These are phyloP conservation scores for Entomortierella beljakovae DNA, from an alignment of 192 early-diverging fungal genomes.

Conservation along the genomic window DNA sequence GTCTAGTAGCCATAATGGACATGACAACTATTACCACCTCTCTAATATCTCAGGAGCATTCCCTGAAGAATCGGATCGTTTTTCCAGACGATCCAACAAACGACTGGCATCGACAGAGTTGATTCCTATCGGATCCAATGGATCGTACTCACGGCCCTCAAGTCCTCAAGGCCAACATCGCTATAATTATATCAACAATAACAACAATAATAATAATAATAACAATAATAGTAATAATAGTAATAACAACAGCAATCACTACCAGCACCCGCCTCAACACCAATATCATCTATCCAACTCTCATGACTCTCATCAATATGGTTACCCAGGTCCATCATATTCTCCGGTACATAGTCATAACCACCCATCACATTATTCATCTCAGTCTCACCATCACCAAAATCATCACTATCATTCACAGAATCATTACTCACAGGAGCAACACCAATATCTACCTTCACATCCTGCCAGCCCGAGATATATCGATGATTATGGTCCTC, in stretches of 20 bases:
- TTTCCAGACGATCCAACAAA: slow-evolving; percentile 22
- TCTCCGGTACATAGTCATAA: background rate
- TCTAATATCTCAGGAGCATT: background rate
- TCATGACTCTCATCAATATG: slow-evolving; percentile 12
- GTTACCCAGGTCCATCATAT: background rate
- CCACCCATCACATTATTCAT: background rate
- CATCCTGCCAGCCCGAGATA: slow-evolving; percentile 3
- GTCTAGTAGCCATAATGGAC: background rate
- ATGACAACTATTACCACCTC: slow-evolving; percentile 9
- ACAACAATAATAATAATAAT: too few relatives aligned
- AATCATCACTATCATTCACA: background rate
- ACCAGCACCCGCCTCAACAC: slow-evolving; percentile 3
- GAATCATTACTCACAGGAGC: background rate
- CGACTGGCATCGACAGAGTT: slow-evolving; percentile 13
- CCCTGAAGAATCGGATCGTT: background rate
- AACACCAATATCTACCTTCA: background rate
- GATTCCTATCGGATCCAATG: slow-evolving; percentile 2
- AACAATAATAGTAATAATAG: too few relatives aligned
- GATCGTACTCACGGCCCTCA: slow-evolving; percentile 8
- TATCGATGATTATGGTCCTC: background rate
- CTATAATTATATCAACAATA: too few relatives aligned
- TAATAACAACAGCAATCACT: background rate
- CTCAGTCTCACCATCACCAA: background rate
- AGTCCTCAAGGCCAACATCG: background rate
- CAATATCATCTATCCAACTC: slow-evolving; percentile 8